These are phyloP conservation scores for Sindora glabra DNA, from an alignment of 306 rosid species.

Conservation along the genomic window DNA sequence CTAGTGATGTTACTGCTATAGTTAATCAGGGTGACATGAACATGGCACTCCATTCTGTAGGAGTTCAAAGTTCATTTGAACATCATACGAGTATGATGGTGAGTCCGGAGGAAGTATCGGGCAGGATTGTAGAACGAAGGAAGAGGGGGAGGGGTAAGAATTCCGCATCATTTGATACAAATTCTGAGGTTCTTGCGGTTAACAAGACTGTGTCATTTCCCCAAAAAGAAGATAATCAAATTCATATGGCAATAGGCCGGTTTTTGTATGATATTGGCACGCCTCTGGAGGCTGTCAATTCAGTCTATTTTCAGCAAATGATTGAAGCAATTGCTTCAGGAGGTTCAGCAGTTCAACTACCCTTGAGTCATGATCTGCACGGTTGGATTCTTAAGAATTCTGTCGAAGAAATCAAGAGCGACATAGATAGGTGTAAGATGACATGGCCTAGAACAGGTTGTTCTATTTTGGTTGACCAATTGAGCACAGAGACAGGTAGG, in stretches of 20 bases:
- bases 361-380: slow-evolving; percentile 61
- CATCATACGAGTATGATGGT: slow-evolving; percentile 26
- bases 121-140: slow-evolving; percentile 45
- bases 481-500: slow-evolving; percentile 46
- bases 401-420: slow-evolving; percentile 66
- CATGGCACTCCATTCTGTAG: slow-evolving; percentile 31
- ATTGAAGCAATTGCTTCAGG: slow-evolving; percentile 67
- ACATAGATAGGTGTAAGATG: slow-evolving; percentile 45
- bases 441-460: slow-evolving; percentile 74
- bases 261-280: slow-evolving; percentile 89
- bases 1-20: slow-evolving; percentile 25
- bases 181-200: slow-evolving; percentile 30
- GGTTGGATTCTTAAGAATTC: slow-evolving; percentile 81
- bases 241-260: slow-evolving; percentile 75
- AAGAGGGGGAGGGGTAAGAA: slow-evolving; percentile 54
- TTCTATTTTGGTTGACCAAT: slow-evolving; percentile 76
- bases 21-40: slow-evolving; percentile 37
- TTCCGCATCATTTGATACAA: slow-evolving; percentile 17
- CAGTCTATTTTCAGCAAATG: slow-evolving; percentile 71
- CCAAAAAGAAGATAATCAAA: slow-evolving; percentile 31
- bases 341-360: slow-evolving; percentile 36
- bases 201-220: slow-evolving; percentile 24
- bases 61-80: slow-evolving; percentile 28
- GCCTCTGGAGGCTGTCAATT: slow-evolving; percentile 70
- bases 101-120: slow-evolving; percentile 38